Percentiles rank a stretch among this genome's conserved stretches.
phyloP scores from a whole-genome alignment of 192 early-diverging fungal species.

The Ambispora gerdemannii region DNA sequence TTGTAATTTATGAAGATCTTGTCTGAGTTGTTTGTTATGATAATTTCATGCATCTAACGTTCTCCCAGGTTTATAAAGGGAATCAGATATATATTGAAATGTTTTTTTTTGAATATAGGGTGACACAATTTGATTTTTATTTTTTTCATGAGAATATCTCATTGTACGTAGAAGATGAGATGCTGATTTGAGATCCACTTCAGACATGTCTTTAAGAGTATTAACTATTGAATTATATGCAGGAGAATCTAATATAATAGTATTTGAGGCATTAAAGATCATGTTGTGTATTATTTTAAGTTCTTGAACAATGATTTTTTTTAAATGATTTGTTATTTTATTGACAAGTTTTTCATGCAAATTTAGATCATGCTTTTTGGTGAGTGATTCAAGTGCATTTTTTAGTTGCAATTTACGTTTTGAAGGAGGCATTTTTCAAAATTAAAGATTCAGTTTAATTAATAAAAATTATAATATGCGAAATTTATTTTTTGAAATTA shows the following conservation, averaged over 20 bases:
- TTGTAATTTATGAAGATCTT: neutral
- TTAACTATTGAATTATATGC: conserved; percentile 2
- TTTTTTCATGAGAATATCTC: neutral
- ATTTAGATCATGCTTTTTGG: neutral
- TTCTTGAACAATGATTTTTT: conserved; percentile 1
- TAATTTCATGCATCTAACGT: too few species aligned
- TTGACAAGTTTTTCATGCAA: too few species aligned
- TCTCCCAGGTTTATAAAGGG: neutral
- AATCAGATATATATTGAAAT: neutral
- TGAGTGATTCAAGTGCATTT: neutral
- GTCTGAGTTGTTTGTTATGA: too few species aligned
- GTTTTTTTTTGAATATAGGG: neutral
- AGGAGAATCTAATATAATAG: neutral
- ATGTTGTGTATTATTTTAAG: conserved; percentile 1
- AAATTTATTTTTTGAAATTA: too few species aligned
- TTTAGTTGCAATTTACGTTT: neutral
- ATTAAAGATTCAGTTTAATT: neutral
- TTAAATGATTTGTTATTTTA: conserved; percentile 10
- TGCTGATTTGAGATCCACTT: too few species aligned
- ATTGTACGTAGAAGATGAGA: too few species aligned
- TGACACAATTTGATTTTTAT: neutral
- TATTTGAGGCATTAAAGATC: neutral
- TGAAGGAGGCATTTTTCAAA: neutral
- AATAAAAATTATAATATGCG: neutral
- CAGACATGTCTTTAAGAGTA: too few species aligned